Evolutionary conservation across 768 basidiomycete species (phyloP).

Genomic region (Butyriboletus loyo): DNA sequence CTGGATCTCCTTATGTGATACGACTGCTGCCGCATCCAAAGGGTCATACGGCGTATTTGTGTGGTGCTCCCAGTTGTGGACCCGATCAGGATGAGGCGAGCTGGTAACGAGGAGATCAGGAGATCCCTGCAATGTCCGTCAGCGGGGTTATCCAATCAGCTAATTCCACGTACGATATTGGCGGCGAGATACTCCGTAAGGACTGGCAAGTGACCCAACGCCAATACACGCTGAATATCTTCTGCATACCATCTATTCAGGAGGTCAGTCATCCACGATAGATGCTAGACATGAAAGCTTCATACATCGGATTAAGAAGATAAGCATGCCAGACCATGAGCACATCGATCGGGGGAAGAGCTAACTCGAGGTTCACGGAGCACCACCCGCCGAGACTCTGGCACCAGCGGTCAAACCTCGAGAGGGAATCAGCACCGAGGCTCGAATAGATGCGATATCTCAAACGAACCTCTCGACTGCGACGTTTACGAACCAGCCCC

Average conservation of each 20-base stretch:
- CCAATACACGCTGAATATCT: slow-evolving; percentile 4
- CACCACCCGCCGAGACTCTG: no score
- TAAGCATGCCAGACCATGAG: slow-evolving; percentile 42
- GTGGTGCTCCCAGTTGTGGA: background rate
- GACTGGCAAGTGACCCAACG: background rate
- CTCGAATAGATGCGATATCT: background rate
- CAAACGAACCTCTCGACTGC: slow-evolving; percentile 35
- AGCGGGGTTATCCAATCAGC: background rate
- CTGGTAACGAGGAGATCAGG: slow-evolving; percentile 7
- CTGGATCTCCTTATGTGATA: slow-evolving; percentile 19
- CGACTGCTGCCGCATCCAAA: slow-evolving; percentile 20
- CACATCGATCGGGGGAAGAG: slow-evolving; percentile 37
- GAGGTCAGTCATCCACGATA: background rate
- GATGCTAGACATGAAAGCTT: background rate
- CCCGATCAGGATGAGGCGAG: slow-evolving; percentile 4
- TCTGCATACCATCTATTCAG: slow-evolving; percentile 26
- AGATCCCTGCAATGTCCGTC: slow-evolving; percentile 1
- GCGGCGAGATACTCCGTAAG: slow-evolving; percentile 8
- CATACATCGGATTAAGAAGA: slow-evolving; percentile 36
- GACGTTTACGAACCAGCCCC: slow-evolving; percentile 37
- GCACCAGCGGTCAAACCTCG: slow-evolving; percentile 37
- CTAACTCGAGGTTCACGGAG: background rate
- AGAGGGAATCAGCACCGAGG: background rate
- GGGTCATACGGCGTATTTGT: slow-evolving; percentile 8
- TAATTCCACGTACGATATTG: slow-evolving; percentile 8